Conservation (phyloP, 1,284 basidiomycete genomes). For the Cutaneotrichosporon cutaneum region DNA sequence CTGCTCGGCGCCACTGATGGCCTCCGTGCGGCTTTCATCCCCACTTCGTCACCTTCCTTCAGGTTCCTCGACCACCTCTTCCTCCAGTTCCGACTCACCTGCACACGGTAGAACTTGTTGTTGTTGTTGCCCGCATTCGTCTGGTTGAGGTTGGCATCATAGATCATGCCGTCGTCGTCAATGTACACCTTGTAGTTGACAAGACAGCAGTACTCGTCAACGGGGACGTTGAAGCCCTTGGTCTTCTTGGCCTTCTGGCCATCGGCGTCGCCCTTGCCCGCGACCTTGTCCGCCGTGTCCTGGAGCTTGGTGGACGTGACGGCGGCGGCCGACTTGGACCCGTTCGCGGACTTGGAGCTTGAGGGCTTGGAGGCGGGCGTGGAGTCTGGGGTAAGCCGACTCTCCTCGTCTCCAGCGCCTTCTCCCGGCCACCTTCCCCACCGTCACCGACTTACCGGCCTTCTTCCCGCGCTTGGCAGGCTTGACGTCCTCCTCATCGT, state of each 20-base stretch:
- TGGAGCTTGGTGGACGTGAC: conserved; percentile 8
- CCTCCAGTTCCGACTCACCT: conserved; percentile 6
- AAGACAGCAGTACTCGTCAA: conserved; percentile 18
- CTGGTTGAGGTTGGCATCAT: conserved; percentile 70
- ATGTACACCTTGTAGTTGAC: conserved; percentile 58
- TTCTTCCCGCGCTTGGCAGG: conserved; percentile 16
- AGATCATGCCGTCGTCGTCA: conserved; percentile 56
- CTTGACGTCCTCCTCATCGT: conserved; percentile 14
- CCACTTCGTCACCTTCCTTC: not conserved
- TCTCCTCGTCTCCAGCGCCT: not conserved
- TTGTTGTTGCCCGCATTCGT: conserved; percentile 63
- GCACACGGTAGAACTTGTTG: conserved; percentile 58
- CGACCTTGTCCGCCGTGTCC: conserved; percentile 11
- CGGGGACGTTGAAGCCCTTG: conserved; percentile 11
- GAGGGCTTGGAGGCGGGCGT: conserved; percentile 6
- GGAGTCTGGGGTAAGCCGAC: conserved; percentile 8
- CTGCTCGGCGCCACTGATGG: not conserved
- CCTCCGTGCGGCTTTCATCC: too few relatives aligned
- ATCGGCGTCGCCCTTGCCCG: not conserved
- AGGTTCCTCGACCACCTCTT: not conserved
- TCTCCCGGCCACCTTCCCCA: not conserved
- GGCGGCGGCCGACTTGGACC: not conserved
- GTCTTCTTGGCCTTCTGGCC: conserved; percentile 14
- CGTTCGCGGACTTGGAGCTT: not conserved
- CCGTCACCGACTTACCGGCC: not conserved